Evolutionary conservation across 768 basidiomycete genomes (phyloP), one percentile per base, ranked within the genome.

Genomic region (Phlebiopsis flavidoalba): DNA sequence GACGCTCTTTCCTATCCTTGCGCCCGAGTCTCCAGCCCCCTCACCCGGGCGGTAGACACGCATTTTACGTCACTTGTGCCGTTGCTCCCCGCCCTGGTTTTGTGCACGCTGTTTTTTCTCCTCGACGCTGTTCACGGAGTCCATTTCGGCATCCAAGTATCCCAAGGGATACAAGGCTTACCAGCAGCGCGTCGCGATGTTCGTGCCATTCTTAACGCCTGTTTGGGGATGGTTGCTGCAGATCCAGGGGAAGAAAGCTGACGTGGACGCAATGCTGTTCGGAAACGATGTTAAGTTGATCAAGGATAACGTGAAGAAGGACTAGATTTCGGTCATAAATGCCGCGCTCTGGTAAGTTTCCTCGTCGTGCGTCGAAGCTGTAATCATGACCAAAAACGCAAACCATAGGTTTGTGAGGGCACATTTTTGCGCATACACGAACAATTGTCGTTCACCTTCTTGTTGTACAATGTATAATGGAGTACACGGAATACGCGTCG

Each of bases 111-210:
- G 86, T 62, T 54, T 76, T 11, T 76, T 83, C 69, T 80, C 83
- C 1, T 95, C 92, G 17, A 95, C 93, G 1, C 62, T 72, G 14
- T 88, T 88, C 72, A 91, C 93, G 0, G 95, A 98, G 75, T 79
- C 79, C 40, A 94, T 98, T 67, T 86, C 91, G 5, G 64, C 68
- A 35, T 71, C 78, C 53, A 97, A 97, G 71, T 94, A 93, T 68
- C 83, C 87, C 2, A 73, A 73, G 15, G 80, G 76, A 3, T 97
- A 96, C 72, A 69, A 69, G 5, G 82, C 85, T 4, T 97, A 95
- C 71, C 85, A 86, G 67, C 69, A 77, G 59, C 83, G 93, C 21
- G 93, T 96, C 4, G 86, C 82, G 12, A 93, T 93, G 88, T 95
- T 96, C 69, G 64, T 76, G 8, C 84, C 85, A 1, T 54, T 76